Conservation (phyloP, 768 basidiomycete genomes). For the Tricholoma sp. region DNA sequence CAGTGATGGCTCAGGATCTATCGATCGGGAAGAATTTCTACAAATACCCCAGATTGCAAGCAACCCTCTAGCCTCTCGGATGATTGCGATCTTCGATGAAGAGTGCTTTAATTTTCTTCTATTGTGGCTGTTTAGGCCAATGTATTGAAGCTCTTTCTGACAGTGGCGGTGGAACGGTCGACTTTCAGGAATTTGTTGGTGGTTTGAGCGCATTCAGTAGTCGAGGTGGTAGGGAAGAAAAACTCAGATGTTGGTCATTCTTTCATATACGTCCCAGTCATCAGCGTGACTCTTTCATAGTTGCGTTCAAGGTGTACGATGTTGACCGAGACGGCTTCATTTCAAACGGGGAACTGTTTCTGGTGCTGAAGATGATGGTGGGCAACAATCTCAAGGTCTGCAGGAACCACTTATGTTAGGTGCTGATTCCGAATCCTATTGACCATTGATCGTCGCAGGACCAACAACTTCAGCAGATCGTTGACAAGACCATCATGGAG, state of each 20-base stretch:
- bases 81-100: conserved; percentile 99
- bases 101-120: conserved; percentile 60
- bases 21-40: conserved; percentile 97
- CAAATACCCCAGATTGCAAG: conserved; percentile 99
- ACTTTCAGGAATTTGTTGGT: conserved; percentile 98
- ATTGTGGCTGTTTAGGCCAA: conserved; percentile 1
- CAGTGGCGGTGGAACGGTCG: conserved; percentile 97
- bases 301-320: conserved; percentile 99
- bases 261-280: background rate
- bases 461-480: conserved; percentile 97
- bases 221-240: conserved; percentile 95
- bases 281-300: conserved; percentile 35
- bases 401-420: conserved; percentile 5
- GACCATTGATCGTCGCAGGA: conserved; percentile 48
- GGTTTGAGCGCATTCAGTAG: conserved; percentile 97
- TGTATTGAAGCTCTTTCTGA: conserved; percentile 4
- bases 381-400: conserved; percentile 94
- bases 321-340: conserved; percentile 97
- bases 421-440: conserved; percentile 2
- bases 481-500: conserved; percentile 99
- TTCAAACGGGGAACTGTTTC: conserved; percentile 96
- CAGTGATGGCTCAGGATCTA: conserved; percentile 95
- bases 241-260: conserved; percentile 72
- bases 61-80: conserved; percentile 91
- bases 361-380: conserved; percentile 99